Evolutionary conservation across 306 rosid species (phyloP).

Genomic region (Trifolium pratense): DNA sequence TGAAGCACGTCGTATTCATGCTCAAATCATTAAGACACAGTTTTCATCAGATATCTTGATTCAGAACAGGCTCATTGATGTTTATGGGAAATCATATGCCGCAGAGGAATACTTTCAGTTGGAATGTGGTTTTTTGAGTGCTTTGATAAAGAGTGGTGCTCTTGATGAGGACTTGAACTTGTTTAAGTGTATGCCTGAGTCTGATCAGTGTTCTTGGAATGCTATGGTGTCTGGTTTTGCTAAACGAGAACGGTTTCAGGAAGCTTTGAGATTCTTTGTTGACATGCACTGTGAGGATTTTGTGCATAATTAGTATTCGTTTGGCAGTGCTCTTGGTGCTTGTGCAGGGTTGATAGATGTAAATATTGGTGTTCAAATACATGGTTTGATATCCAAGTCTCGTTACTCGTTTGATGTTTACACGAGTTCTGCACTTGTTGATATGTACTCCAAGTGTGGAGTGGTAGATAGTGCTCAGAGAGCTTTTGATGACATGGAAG

Average conservation of each 20-base stretch:
- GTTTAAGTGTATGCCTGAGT: constrained; percentile 51
- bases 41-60: constrained; percentile 52
- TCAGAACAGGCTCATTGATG: constrained; percentile 56
- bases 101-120: constrained; percentile 52
- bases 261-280: constrained; percentile 51
- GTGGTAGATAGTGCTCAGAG: constrained; percentile 53
- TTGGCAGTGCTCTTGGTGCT: constrained; percentile 62
- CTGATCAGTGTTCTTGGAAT: constrained; percentile 69
- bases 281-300: constrained; percentile 55
- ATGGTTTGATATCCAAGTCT: constrained; percentile 51
- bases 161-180: constrained; percentile 54
- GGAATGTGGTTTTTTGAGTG: constrained; percentile 50
- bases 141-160: constrained; percentile 43
- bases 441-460: constrained; percentile 64
- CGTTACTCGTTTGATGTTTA: constrained; percentile 47
- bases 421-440: constrained; percentile 64
- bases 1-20: constrained; percentile 48
- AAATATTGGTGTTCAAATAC: constrained; percentile 60
- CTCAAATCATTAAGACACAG: constrained; percentile 51
- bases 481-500: constrained; percentile 57
- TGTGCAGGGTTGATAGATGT: constrained; percentile 58
- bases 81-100: constrained; percentile 55
- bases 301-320: constrained; percentile 53
- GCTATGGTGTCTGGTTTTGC: constrained; percentile 57
- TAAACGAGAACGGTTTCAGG: constrained; percentile 48